These are phyloP conservation scores for Solanum verrucosum DNA, from an alignment of 257 asterid genomes.

Conservation along the genomic window DNA sequence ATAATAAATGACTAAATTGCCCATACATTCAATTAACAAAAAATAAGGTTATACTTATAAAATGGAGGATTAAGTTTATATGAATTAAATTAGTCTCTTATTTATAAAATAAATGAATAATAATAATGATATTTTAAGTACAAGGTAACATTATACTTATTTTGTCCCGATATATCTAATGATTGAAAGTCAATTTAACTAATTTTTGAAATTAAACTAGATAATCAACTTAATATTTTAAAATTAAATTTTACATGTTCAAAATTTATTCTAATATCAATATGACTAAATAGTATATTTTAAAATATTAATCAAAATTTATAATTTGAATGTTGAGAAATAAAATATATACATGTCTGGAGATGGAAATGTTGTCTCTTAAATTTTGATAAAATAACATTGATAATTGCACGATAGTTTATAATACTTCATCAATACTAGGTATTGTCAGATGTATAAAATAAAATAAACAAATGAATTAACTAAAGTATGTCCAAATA, in stretches of 20 bases:
- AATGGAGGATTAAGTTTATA: background rate
- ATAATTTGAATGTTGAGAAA: background rate
- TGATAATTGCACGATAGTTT: background rate
- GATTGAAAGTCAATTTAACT: fast-evolving
- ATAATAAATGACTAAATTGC: background rate
- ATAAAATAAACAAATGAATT: background rate
- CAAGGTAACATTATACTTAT: background rate
- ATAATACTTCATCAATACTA: background rate
- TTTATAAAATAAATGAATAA: too few relatives aligned
- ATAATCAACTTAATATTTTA: background rate
- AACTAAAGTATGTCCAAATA: background rate
- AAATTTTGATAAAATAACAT: background rate
- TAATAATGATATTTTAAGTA: background rate
- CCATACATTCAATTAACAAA: background rate
- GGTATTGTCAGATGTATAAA: background rate
- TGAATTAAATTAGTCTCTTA: too few relatives aligned
- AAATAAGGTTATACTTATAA: too few relatives aligned
- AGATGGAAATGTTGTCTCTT: background rate
- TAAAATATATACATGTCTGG: background rate
- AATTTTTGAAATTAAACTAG: background rate
- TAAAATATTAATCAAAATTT: background rate
- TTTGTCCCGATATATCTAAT: background rate
- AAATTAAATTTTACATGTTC: background rate
- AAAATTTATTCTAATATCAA: background rate
- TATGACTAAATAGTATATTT: background rate